These are phyloP conservation scores for Boletellus deceptivus DNA, from an alignment of 1,284 basidiomycete species.

Conservation along the genomic window DNA sequence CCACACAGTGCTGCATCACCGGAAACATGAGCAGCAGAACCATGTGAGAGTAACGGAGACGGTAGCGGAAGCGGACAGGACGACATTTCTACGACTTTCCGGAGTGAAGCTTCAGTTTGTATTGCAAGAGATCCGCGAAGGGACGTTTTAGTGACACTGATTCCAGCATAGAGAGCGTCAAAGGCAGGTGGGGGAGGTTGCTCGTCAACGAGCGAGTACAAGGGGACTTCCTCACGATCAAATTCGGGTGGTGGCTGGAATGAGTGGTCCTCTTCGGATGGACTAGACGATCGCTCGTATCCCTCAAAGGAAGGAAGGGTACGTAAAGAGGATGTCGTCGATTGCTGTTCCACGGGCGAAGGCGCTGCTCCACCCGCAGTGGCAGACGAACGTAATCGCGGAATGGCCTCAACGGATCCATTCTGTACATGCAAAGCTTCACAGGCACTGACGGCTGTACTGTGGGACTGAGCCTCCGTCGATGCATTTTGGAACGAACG, in stretches of 20 bases:
- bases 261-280: neutral
- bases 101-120: neutral
- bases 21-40: neutral
- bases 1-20: neutral
- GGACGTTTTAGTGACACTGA: neutral
- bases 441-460: neutral
- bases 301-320: constrained; percentile 10
- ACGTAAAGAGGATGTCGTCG: neutral
- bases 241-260: constrained; percentile 2
- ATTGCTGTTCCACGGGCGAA: constrained; percentile 3
- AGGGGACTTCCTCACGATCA: constrained; percentile 21
- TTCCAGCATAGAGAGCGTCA: constrained; percentile 16
- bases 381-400: neutral
- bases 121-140: neutral
- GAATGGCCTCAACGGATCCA: neutral
- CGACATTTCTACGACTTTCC: neutral
- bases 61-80: neutral
- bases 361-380: neutral
- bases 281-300: neutral
- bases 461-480: neutral
- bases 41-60: neutral
- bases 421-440: neutral
- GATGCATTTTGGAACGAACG: neutral
- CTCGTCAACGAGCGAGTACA: constrained; percentile 26
- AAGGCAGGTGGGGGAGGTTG: constrained; percentile 27